phyloP scores from a whole-genome alignment of 208 protist species.

The Leishmania martiniquensis region DNA sequence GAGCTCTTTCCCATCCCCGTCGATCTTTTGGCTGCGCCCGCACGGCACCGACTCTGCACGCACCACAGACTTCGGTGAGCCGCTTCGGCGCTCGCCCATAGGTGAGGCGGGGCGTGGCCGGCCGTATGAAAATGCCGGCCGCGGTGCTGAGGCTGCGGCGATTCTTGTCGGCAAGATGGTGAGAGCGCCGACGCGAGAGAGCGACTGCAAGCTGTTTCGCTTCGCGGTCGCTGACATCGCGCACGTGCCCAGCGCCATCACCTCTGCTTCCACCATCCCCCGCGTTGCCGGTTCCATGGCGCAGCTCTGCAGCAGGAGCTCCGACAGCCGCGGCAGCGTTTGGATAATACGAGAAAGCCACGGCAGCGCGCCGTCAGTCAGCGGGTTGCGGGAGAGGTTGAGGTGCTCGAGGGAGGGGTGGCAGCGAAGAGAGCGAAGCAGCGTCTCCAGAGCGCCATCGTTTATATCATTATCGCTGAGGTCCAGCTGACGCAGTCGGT shows the following conservation, averaged over 20 bases:
- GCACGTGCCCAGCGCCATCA: slow-evolving; percentile 19
- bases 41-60: slow-evolving; percentile 25
- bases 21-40: not conserved
- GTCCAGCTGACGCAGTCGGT: slow-evolving; percentile 56
- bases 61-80: slow-evolving; percentile 3
- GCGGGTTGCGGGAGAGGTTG: slow-evolving; percentile 59
- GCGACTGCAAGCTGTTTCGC: not conserved
- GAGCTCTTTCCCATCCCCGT: not conserved
- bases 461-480: slow-evolving; percentile 59
- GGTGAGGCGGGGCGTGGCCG: slow-evolving; percentile 19
- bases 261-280: slow-evolving; percentile 30
- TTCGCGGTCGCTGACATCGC: not conserved
- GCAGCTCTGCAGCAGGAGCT: slow-evolving; percentile 41
- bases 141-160: not conserved
- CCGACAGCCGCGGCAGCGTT: slow-evolving; percentile 39
- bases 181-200: not conserved
- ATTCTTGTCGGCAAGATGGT: not conserved
- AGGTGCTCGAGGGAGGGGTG: slow-evolving; percentile 57
- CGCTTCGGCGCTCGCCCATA: not conserved
- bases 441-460: slow-evolving; percentile 34
- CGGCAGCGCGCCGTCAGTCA: slow-evolving; percentile 39
- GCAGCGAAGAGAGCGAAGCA: slow-evolving; percentile 29
- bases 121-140: not conserved
- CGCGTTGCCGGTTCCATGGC: slow-evolving; percentile 31
- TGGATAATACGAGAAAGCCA: slow-evolving; percentile 44